Percentiles rank a stretch among this genome's conserved stretches.
Conservation (phyloP, 805 yeast genomes). For the Starmerella tilneyi region DNA sequence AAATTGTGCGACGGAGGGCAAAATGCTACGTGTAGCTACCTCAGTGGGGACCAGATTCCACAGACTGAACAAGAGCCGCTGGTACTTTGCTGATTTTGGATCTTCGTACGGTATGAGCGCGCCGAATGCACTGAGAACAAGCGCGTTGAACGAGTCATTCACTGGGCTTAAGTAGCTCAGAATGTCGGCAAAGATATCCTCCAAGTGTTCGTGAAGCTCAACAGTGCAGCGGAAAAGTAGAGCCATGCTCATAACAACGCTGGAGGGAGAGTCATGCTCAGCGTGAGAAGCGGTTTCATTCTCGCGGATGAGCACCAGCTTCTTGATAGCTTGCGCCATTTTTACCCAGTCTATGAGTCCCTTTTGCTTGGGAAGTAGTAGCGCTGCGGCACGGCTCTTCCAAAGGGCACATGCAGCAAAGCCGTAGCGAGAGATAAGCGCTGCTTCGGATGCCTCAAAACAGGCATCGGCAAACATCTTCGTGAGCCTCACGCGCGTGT, state of each 20-base stretch:
- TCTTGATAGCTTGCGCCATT: conserved; percentile 10
- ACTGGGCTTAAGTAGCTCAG: conserved; percentile 15
- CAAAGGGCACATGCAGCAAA: conserved; percentile 48
- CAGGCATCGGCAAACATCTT: conserved; percentile 62
- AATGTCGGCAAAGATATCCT: conserved; percentile 7
- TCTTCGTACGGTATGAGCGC: conserved; percentile 15
- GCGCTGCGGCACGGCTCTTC: conserved; percentile 39
- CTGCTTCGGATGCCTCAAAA: conserved; percentile 59
- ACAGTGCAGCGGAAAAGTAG: conserved; percentile 10
- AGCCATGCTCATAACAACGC: conserved; percentile 13
- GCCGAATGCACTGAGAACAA: conserved; percentile 12
- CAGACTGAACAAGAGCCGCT: conserved; percentile 2
- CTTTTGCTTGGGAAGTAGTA: conserved; percentile 13
- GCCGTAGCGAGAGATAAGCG: conserved; percentile 50
- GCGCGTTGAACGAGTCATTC: conserved; percentile 5
- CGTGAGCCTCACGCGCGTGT: conserved; percentile 50
- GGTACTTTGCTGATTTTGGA: neutral
- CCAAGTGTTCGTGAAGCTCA: neutral
- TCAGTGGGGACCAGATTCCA: conserved; percentile 9
- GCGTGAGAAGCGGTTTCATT: too few relatives aligned
- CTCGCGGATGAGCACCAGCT: conserved; percentile 6
- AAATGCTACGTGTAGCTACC: conserved; percentile 9
- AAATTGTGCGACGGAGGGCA: conserved; percentile 15
- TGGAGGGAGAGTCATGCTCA: neutral
- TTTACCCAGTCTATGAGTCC: conserved; percentile 11